Evolutionary conservation across 441 rosid genomes (phyloP), one percentile per base, ranked within the genome.

Genomic region (Brassica hybrid): DNA sequence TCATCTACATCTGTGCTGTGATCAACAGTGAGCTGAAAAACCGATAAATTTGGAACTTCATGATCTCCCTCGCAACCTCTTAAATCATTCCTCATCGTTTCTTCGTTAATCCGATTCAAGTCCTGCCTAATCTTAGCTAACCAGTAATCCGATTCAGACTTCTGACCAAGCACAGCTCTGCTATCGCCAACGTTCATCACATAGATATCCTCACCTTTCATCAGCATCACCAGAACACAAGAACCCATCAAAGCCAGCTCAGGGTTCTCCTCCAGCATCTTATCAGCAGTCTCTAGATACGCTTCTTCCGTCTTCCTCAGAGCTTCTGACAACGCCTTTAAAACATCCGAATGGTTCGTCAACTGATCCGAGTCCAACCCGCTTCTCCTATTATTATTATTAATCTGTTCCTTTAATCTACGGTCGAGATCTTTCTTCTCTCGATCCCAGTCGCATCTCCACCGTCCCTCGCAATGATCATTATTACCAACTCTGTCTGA

Each of bases 161-260:
- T 89, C 65, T 88, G 93, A 0, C 91, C 94, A 69, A 90, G 66
- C 30, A 90, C 93, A 3, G 91, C 96, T 69, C 97, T 76, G 73
- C 94, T 90, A 72, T 90, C 96, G 1, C 94, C 96, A n/a, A 92
- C 92, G 76, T 88, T 92, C 96, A 89, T 79, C 83, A 90, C 86
- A 63, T 85, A 90, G 18, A 91, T 86, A 79, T 90, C 90, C 59
- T 90, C 94, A 3, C 88, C 93, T 66, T 90, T 89, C 96, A 92
- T 88, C 77, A 92, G 64, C 96, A 87, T 88, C 38, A 84, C 96
- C 12, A 90, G 88, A 36, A 91, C 94, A 79, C 96, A 92, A 71
- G 96, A 92, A 72, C 93, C 96, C 94, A 92, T 91, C 67, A 90
- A 82, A 56, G 94, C 88, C 73, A 92, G 69, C 77, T 88, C 96